phyloP scores from a whole-genome alignment of 2,329 filamentous ascomycete genomes.

The Aspergillus cejpii region DNA sequence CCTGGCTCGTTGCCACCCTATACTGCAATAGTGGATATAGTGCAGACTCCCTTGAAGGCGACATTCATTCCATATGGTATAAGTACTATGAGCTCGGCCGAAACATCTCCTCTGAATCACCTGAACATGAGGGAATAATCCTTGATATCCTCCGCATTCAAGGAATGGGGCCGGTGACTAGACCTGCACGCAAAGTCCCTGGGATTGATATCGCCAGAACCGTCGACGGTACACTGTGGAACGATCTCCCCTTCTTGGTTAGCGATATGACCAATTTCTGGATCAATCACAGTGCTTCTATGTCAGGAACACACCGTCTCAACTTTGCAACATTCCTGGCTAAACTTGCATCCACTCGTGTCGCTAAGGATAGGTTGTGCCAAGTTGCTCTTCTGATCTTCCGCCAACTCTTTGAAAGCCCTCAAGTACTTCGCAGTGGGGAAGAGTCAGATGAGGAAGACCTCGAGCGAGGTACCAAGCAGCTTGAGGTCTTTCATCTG shows the following conservation, averaged over 20 bases:
- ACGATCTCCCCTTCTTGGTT: slow-evolving; percentile 20
- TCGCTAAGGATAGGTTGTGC: slow-evolving; percentile 16
- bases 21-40: slow-evolving; percentile 1
- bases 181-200: slow-evolving; percentile 8
- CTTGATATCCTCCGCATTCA: slow-evolving; percentile 22
- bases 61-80: slow-evolving; percentile 18
- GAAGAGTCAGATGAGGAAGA: slow-evolving; percentile 17
- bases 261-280: slow-evolving; percentile 21
- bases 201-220: slow-evolving; percentile 23
- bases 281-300: slow-evolving; percentile 10
- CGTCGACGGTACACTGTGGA: slow-evolving; percentile 19
- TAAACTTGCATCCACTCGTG: slow-evolving; percentile 20
- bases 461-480: slow-evolving; percentile 2
- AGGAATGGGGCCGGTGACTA: slow-evolving; percentile 5
- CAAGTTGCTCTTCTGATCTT: slow-evolving; percentile 17
- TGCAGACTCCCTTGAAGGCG: not conserved
- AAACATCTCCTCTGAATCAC: slow-evolving; percentile 9
- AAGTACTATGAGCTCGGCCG: slow-evolving; percentile 19
- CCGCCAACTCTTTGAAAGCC: slow-evolving; percentile 13
- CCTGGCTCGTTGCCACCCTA: not conserved
- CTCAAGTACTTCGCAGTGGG: slow-evolving; percentile 9
- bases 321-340: slow-evolving; percentile 20
- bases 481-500: slow-evolving; percentile 11
- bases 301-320: slow-evolving; percentile 16
- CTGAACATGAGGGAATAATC: slow-evolving; percentile 18